These are phyloP conservation scores for Mycena venus DNA, from an alignment of 768 basidiomycete genomes.

Conservation along the genomic window DNA sequence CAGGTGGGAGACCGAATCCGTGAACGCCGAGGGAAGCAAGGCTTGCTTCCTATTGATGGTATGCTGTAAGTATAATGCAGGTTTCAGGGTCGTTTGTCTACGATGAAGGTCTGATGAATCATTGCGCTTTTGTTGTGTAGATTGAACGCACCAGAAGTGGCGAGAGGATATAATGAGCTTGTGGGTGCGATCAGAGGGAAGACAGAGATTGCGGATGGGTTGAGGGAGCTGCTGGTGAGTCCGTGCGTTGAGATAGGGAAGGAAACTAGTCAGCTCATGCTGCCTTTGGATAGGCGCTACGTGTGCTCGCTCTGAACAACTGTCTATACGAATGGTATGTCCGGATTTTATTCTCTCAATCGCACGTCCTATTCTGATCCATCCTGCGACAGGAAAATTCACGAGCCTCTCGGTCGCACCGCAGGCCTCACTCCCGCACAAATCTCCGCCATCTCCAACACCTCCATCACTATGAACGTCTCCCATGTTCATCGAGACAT, in stretches of 20 bases:
- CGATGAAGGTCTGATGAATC: too few relatives aligned
- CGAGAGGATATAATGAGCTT: constrained; percentile 6
- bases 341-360: constrained; percentile 3
- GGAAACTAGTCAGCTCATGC: background rate
- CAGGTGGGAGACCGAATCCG: constrained; percentile 5
- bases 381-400: constrained; percentile 9
- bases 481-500: background rate
- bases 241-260: background rate
- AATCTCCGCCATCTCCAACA: constrained; percentile 12
- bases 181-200: constrained; percentile 8
- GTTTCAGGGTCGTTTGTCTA: background rate
- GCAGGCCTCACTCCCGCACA: constrained; percentile 11
- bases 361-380: constrained; percentile 4
- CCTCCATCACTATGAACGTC: background rate
- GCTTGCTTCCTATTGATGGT: constrained; percentile 10
- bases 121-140: too few relatives aligned
- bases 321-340: constrained; percentile 10
- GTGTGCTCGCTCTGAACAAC: constrained; percentile 7
- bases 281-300: background rate
- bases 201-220: background rate
- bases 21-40: too few relatives aligned
- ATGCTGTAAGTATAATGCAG: constrained; percentile 4
- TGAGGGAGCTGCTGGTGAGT: constrained; percentile 10
- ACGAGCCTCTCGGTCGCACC: constrained; percentile 3
- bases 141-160: constrained; percentile 12